Base-by-base conservation (phyloP, 1,284 basidiomycete species). In the Cutaneotrichosporon sp. region DNA sequence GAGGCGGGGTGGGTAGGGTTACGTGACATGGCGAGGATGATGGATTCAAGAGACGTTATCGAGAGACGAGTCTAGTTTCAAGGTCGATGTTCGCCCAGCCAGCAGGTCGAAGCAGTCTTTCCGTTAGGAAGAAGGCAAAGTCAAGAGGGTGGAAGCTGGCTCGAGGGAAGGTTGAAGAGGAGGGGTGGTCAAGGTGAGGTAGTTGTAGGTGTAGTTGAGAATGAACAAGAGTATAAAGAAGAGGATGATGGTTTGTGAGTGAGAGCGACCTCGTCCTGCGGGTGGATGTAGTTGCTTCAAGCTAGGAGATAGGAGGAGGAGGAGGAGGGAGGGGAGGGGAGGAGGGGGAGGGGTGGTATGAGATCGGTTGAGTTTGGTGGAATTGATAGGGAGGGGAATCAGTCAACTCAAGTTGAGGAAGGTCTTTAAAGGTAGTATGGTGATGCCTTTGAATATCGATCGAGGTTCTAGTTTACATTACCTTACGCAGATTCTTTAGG, bases 1-100 rank as follows among this genome's bases (percentile, higher is more conserved):
- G 90, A 91, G 52, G 87, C 86, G 36, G 80, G 79, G 71, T 80
- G 77, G 63, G 67, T 72, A 56, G 76, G 76, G 64, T 76, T 70
- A 61, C 71, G 63, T 22, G 60, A 14, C 58, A 62, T 61, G 63
- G 30, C 31, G 34, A 51, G 42, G 21, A 42, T 47, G 49, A 34
- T 36, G 55, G 16, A 40, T 42, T 50, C 34, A 34, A 36, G 58
- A 22, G 21, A 53, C 18, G 42, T 22, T 14, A n/a, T n/a, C n/a
- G n/a, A n/a, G n/a, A n/a, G n/a, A n/a, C n/a, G n/a, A n/a, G n/a
- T n/a, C n/a, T n/a, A n/a, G n/a, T n/a, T n/a, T n/a, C n/a, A n/a
- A n/a, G n/a, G n/a, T n/a, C n/a, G 38, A 46, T n/a, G 30, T 46
- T 46, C 56, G 34, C 53, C 32, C 21, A 38, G 22, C 36, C 47